Evolutionary conservation across 495 filamentous ascomycete species (phyloP), one percentile per base, ranked within the genome.

Genomic region (Lophiotrema nucula): DNA sequence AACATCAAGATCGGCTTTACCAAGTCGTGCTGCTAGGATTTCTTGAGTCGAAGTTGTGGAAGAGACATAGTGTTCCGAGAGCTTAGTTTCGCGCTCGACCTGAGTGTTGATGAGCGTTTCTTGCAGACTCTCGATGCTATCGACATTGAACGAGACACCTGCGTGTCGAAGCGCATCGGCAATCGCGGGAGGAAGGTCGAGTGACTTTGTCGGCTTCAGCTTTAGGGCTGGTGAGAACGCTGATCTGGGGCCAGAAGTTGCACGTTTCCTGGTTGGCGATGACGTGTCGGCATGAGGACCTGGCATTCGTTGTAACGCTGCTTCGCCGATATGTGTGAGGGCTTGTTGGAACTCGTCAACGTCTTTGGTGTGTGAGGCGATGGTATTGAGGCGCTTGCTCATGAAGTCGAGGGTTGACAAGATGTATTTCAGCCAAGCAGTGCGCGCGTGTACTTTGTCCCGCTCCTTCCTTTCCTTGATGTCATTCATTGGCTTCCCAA

Each of bases 391-490:
- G n/a, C 62, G 56, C 19, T 56, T 57, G 24, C 31, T 41, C 62
- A 65, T 65, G 46, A 50, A 65, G 3, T 65, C 39, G 12, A 65
- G 35, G 3, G 62, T 65, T 15, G 62, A 60, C 13, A 65, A 47
- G 46, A 65, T 57, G 46, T 65, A 65, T 16, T 55, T 48, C 41
- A 58, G n/a, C 62, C 62, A 65, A 18, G 62, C 56, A 22, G 15
- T 42, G 24, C 44, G 24, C 12, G 62, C 47, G 42, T 60, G 44
- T n/a, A 15, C 31, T 28, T 42, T 51, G 15, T 65, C 56, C 43
- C 41, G 50, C 28, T 56, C 62, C 43, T 56, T 47, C 16, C 50
- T 51, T 26, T 53, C 56, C 37, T 60, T 60, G 13, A 59, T 37
- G 5, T 56, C 51, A 5, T 15, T 51, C 10, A 65, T 51, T 21